Conservation (phyloP, 257 asterid species). For the Solanum acaule region DNA sequence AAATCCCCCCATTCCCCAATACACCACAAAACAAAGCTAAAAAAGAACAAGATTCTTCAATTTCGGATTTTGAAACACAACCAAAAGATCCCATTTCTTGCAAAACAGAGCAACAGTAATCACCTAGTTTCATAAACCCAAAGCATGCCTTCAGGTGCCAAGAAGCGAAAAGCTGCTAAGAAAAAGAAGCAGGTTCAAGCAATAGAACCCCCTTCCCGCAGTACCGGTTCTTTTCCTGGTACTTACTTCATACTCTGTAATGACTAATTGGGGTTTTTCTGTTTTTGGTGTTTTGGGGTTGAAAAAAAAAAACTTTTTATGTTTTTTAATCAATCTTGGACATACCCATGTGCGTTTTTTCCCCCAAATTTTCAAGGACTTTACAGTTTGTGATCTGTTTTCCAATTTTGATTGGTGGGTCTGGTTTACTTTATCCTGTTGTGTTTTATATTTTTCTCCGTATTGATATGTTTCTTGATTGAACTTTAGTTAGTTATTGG, state of each 20-base stretch:
- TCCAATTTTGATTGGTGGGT: conserved; percentile 27
- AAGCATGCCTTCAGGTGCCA: conserved; percentile 38
- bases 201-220: not conserved
- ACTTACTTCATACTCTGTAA: not conserved
- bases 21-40: not conserved
- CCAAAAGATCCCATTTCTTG: not conserved
- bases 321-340: not conserved
- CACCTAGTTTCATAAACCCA: not conserved
- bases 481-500: too few species aligned
- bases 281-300: not conserved
- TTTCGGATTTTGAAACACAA: not conserved
- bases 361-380: conserved; percentile 1
- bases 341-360: conserved; percentile 18
- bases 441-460: conserved; percentile 2
- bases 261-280: not conserved
- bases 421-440: conserved; percentile 11
- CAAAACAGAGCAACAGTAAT: not conserved
- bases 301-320: not conserved
- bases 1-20: too few species aligned
- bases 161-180: conserved; percentile 24
- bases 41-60: not conserved
- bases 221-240: conserved; percentile 21
- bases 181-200: conserved; percentile 36
- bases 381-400: conserved; percentile 22
- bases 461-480: not conserved